Evolutionary conservation across 2,329 filamentous ascomycete genomes (phyloP), one percentile per base, ranked within the genome.

Genomic region (Fusarium nanum): DNA sequence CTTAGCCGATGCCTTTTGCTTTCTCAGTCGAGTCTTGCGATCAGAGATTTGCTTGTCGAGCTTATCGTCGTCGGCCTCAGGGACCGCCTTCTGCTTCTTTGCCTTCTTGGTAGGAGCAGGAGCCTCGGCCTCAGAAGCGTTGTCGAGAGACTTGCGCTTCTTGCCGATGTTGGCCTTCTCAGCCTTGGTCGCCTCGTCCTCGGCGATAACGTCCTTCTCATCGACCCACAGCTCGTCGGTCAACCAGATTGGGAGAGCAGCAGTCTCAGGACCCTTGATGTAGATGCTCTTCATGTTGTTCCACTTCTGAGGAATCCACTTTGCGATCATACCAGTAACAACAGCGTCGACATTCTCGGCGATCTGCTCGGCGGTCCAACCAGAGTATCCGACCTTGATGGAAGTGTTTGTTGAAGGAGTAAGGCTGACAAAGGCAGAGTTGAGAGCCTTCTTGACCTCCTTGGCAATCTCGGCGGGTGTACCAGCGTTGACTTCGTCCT

Each of bases 211-310:
- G 67, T 93, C 90, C 66, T 89, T 86, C 64, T 91, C 88, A 71
- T 96, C 92, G 18, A 91, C 81, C 94, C 96, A 99, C 70, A 99
- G 85, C 85, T 98, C 94, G 73, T 94, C 91, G 7, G 95, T 92
- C 77, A 97, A 83, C 93, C 94, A 99, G 78, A 99, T 90, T n/a
- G 96, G 96, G 76, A 99, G 86, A 11, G 95, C 92, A 66, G 91
- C 91, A 7, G 95, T 97, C 77, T 93, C 90, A 28, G 93, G 91
- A 5, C 93, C 93, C 86, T 98, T 99, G 84, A 99, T 86, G 80
- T 97, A 94, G 67, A 99, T 83, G 68, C 89, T 88, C 80, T 91
- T 91, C 69, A 98, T 87, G 79, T 95, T 96, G 76, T 88, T 89
- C 94, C 94, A 98, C 76, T 94, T 91, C 79, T 95, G 91, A 20